phyloP scores from a whole-genome alignment of 768 basidiomycete species.

The Boletus pseudopeckii region DNA sequence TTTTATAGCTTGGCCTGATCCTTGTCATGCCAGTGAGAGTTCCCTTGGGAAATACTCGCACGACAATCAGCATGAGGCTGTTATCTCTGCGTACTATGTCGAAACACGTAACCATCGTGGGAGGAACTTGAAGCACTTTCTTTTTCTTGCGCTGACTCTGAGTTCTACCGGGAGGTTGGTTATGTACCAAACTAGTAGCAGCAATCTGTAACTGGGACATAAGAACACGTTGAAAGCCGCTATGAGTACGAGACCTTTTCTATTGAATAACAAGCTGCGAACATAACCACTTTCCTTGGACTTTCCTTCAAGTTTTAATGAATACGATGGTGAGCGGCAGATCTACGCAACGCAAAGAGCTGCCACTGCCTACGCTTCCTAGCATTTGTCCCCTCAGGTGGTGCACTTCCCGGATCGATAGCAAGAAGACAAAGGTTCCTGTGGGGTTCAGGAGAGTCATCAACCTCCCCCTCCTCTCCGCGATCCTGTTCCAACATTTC shows the following conservation, averaged over 20 bases:
- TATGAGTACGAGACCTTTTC: neutral
- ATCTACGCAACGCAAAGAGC: conserved; percentile 41
- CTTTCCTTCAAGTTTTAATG: neutral
- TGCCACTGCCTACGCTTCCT: conserved; percentile 48
- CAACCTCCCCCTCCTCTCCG: conserved; percentile 74
- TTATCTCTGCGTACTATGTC: neutral
- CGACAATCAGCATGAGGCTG: neutral
- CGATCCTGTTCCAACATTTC: conserved; percentile 78
- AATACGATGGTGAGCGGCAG: conserved; percentile 24
- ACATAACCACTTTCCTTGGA: neutral
- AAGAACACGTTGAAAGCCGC: neutral
- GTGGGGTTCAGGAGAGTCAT: conserved; percentile 59
- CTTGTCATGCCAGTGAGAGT: neutral
- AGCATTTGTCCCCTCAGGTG: conserved; percentile 32
- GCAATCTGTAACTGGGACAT: neutral
- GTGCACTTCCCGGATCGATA: conserved; percentile 40
- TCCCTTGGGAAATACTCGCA: neutral
- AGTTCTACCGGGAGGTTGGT: neutral
- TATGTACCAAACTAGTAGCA: neutral
- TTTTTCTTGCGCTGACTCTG: neutral
- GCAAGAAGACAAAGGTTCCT: conserved; percentile 56
- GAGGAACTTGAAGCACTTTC: too few relatives aligned
- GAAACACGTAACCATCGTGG: neutral
- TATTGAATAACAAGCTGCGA: neutral
- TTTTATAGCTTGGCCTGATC: neutral